Percentiles rank a stretch among this genome's conserved stretches.
Evolutionary conservation across 208 protist genomes (phyloP).

Genomic region (Wallacemonas sp.): DNA sequence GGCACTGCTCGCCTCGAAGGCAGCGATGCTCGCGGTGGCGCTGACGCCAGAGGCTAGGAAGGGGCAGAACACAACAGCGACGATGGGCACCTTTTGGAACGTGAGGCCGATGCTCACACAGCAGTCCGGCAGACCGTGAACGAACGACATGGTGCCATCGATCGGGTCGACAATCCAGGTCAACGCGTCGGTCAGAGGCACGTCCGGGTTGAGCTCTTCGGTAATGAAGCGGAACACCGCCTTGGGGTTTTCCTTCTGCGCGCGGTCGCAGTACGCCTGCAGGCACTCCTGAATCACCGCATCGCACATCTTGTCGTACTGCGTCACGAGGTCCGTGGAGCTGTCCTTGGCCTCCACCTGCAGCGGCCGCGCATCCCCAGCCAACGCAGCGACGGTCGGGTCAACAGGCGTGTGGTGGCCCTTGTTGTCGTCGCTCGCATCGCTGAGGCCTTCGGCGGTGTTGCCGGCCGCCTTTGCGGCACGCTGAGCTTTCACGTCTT

Average conservation of each 20-base stretch:
- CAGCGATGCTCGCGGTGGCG: neutral
- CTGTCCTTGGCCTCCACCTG: slow-evolving; percentile 22
- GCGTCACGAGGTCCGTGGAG: slow-evolving; percentile 47
- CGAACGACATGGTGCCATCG: slow-evolving; percentile 77
- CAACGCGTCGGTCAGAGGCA: slow-evolving; percentile 35
- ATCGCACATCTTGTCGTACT: slow-evolving; percentile 49
- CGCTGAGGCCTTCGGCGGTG: no score
- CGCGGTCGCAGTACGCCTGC: slow-evolving; percentile 23
- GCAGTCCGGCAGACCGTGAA: slow-evolving; percentile 71
- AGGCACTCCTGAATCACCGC: slow-evolving; percentile 34
- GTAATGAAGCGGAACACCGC: slow-evolving; percentile 39
- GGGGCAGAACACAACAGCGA: slow-evolving; percentile 72
- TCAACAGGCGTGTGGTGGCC: no score
- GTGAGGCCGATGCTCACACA: slow-evolving; percentile 75
- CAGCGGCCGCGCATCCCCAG: slow-evolving; percentile 2
- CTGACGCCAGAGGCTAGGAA: slow-evolving; percentile 27
- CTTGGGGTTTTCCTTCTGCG: slow-evolving; percentile 27
- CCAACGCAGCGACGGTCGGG: no score
- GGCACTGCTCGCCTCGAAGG: neutral
- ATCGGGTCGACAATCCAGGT: slow-evolving; percentile 85
- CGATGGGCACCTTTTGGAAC: slow-evolving; percentile 36
- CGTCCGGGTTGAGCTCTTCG: slow-evolving; percentile 39
- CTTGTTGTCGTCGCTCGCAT: no score
- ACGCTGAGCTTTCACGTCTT: no score
- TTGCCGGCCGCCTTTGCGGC: no score